Base-by-base conservation (phyloP, 2,329 filamentous ascomycete genomes). In the Bipolaris sorokiniana region DNA sequence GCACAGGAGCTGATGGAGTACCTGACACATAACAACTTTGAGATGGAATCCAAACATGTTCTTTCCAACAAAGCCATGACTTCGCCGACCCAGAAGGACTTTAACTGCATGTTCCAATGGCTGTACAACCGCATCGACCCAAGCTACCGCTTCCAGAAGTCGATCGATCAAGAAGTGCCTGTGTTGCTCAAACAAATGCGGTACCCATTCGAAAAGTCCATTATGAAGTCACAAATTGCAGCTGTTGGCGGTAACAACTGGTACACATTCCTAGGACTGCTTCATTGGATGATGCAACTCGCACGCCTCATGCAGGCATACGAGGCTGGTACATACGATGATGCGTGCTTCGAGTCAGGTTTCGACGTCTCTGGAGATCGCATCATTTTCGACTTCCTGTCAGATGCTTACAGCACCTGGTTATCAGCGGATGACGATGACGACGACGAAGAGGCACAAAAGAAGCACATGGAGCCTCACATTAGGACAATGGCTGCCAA, bases 271-370 rank as follows among this genome's bases (percentile, higher is more conserved):
- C 81, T 99, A 11, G 95, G 93, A 0, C 81, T 99, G 74, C 82
- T 99, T 48, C 93, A 99, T 79, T 99, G 95, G 95, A 94, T 99
- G 88, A 97, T 99, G 94, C 93, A 98, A 77, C 82, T 99, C 49
- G 91, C 92, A 4, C 89, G 94, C 66, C 96, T 98, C 89, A 86
- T 98, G 71, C 93, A 98, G 61, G 86, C 90, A 20, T 98, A 93
- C 72, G 82, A 86, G 1, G 77, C 81, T 52, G 89, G 92, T 56
- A 87, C 87, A 45, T 99, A 97, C 75, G 92, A 97, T 65, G 90
- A 97, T 50, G 93, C 92, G 1, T 97, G 92, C 73, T 84, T 90
- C 40, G 94, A 97, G 68, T 89, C 87, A 28, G 95, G 94, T 1
- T 86, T 95, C 44, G 95, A 99, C 75, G 88, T 98, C 26, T 88